Conservation (phyloP, 768 basidiomycete species). For the Leccinellum albellum region DNA sequence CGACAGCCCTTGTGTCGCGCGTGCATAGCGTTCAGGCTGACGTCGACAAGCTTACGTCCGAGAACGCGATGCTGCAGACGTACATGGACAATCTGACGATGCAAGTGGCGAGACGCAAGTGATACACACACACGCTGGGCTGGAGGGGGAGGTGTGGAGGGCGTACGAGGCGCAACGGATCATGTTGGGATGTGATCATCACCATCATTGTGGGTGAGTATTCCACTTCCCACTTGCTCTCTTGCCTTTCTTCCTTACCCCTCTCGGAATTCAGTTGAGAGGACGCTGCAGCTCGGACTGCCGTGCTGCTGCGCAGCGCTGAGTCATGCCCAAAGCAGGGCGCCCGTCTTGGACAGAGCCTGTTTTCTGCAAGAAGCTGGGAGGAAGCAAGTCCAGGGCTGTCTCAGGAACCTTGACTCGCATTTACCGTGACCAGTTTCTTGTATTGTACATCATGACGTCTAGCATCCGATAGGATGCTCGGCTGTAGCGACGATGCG, state of each 20-base stretch:
- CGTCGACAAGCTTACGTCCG: slow-evolving; percentile 74
- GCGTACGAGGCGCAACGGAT: background rate
- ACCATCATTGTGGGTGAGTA: background rate
- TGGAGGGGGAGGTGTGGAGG: background rate
- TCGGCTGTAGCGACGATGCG: background rate
- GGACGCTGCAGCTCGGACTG: background rate
- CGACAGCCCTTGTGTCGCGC: slow-evolving; percentile 59
- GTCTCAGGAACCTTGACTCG: background rate
- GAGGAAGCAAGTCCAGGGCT: background rate
- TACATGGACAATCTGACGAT: slow-evolving; percentile 87
- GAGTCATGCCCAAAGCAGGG: background rate
- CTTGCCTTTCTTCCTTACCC: background rate
- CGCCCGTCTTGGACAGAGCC: background rate
- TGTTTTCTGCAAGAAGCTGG: background rate
- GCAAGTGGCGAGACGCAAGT: slow-evolving; percentile 80
- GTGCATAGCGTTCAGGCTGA: slow-evolving; percentile 71
- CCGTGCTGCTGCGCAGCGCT: background rate
- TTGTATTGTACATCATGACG: slow-evolving; percentile 12
- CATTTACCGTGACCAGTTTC: background rate
- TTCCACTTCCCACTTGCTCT: background rate
- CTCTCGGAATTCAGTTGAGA: background rate
- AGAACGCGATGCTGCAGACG: slow-evolving; percentile 81
- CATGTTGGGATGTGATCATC: background rate
- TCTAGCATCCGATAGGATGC: background rate
- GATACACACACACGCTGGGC: slow-evolving; percentile 14